A percentile compares a stretch with the other conserved stretches of the same genome.
Conservation (phyloP, 2,329 filamentous ascomycete species). For the Incumbomyces delicatus region DNA sequence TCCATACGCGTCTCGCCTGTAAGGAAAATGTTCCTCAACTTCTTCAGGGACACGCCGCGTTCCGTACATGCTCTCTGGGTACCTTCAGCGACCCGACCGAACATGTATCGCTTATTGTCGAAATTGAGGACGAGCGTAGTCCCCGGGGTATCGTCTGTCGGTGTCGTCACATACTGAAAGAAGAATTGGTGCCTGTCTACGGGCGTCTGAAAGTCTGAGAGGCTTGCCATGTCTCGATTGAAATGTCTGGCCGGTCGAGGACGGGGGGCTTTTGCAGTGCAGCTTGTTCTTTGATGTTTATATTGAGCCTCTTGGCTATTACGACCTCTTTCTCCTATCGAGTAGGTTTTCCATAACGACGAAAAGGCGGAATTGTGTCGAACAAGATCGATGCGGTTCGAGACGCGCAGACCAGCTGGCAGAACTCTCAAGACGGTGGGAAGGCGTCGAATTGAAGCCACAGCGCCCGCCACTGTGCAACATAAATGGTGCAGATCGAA, state of each 20-base stretch:
- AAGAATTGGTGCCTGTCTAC: slow-evolving; percentile 39
- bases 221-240: background rate
- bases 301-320: no score
- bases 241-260: background rate
- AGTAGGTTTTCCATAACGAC: background rate
- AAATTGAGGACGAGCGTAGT: slow-evolving; percentile 69
- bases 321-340: background rate
- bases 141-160: slow-evolving; percentile 79
- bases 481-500: slow-evolving; percentile 43
- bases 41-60: slow-evolving; percentile 54
- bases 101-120: slow-evolving; percentile 71
- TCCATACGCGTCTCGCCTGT: slow-evolving; percentile 68
- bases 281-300: no score
- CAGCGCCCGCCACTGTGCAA: slow-evolving; percentile 35
- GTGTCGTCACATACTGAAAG: slow-evolving; percentile 67
- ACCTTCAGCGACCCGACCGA: slow-evolving; percentile 75
- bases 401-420: slow-evolving; percentile 6
- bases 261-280: no score
- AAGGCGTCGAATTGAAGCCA: slow-evolving; percentile 4
- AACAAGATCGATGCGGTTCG: background rate
- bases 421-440: background rate
- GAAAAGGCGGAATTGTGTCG: background rate
- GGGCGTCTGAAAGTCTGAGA: background rate
- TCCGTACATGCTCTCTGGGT: slow-evolving; percentile 68
- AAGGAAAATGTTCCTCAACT: slow-evolving; percentile 69